A percentile compares a stretch with the other conserved stretches of the same genome.
phyloP scores from a whole-genome alignment of 257 asterid genomes.

The Solanum sparsipilum region DNA sequence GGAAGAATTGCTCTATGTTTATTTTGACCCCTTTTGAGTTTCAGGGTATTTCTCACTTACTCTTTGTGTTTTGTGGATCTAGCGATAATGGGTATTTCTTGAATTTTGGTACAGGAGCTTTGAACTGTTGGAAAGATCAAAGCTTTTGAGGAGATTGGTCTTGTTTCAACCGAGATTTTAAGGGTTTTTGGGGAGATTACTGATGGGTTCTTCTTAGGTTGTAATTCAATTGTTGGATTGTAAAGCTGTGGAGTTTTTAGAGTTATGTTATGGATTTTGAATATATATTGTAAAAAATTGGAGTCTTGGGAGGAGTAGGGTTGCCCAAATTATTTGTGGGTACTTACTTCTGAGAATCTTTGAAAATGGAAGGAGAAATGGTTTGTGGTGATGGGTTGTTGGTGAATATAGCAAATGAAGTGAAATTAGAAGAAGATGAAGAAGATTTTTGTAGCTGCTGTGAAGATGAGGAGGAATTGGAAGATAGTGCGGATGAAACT shows the following conservation, averaged over 20 bases:
- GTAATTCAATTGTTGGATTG: background rate
- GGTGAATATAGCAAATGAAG: conserved; percentile 13
- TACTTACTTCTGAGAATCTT: background rate
- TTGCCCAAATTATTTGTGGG: conserved; percentile 1
- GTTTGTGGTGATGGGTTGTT: conserved; percentile 7
- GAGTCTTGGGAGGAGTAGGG: background rate
- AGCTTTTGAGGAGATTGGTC: background rate
- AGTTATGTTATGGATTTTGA: background rate
- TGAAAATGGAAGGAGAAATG: conserved; percentile 28
- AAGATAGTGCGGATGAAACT: conserved; percentile 17
- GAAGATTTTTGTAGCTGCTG: conserved; percentile 93
- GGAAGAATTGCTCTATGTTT: background rate
- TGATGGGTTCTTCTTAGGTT: background rate
- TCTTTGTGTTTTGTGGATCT: conserved; percentile 32
- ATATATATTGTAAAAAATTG: background rate
- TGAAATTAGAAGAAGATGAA: conserved; percentile 60
- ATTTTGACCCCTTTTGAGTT: background rate
- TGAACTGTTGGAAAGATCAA: conserved; percentile 1
- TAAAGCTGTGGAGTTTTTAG: background rate
- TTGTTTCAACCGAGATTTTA: background rate
- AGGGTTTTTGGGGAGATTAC: background rate
- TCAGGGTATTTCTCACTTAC: background rate
- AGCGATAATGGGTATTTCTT: conserved; percentile 21
- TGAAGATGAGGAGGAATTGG: conserved; percentile 43
- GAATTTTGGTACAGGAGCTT: conserved; percentile 26